Evolutionary conservation across 2,329 filamentous ascomycete genomes (phyloP).

Genomic region (Arthroderma uncinatum): DNA sequence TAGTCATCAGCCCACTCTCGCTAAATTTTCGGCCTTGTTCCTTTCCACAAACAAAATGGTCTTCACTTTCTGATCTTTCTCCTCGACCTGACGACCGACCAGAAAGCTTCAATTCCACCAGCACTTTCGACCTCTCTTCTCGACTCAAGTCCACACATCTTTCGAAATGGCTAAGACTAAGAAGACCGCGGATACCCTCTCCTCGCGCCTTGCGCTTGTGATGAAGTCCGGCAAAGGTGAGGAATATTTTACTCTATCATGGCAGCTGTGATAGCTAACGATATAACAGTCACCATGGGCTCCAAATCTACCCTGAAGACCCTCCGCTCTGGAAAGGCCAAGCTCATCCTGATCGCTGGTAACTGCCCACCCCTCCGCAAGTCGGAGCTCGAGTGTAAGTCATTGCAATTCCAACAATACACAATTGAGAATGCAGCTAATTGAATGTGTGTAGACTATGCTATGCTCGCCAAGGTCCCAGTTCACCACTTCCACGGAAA

Average conservation of each 20-base stretch:
- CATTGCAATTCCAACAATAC: background rate
- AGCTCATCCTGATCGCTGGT: slow-evolving; percentile 90
- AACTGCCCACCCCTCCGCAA: slow-evolving; percentile 98
- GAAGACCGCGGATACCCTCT: slow-evolving; percentile 74
- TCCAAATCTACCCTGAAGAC: slow-evolving; percentile 86
- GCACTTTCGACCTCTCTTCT: background rate
- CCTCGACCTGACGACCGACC: background rate
- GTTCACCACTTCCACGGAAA: slow-evolving; percentile 98
- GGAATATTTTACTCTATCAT: too few species aligned
- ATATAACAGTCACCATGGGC: slow-evolving; percentile 61
- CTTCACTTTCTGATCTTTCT: background rate
- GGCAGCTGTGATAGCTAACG: too few species aligned
- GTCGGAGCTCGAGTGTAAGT: slow-evolving; percentile 77
- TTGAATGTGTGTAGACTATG: slow-evolving; percentile 46
- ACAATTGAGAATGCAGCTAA: slow-evolving; percentile 5
- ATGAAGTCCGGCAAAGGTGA: slow-evolving; percentile 56
- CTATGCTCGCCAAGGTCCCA: slow-evolving; percentile 82
- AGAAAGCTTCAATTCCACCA: background rate
- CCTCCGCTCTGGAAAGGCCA: slow-evolving; percentile 91
- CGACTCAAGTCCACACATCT: background rate
- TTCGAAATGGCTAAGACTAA: slow-evolving; percentile 43
- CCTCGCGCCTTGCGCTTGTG: slow-evolving; percentile 57
- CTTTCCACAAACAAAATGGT: background rate
- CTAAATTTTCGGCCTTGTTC: background rate
- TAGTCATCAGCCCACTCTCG: background rate